Percentiles rank a stretch among this genome's conserved stretches.
phyloP scores from a whole-genome alignment of 2,329 filamentous ascomycete species.

The Fusarium concolor region DNA sequence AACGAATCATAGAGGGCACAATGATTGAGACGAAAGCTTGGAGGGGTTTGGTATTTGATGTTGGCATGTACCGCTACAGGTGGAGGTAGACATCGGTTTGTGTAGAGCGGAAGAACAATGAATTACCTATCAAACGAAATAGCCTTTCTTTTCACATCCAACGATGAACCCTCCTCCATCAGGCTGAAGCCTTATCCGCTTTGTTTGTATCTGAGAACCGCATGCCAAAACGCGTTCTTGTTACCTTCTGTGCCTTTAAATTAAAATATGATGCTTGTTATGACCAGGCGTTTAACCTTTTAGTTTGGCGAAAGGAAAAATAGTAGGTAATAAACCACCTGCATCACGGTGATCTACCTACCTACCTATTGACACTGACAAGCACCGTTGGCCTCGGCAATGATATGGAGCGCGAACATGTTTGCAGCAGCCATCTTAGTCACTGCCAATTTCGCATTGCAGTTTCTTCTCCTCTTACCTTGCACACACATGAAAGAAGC shows the following conservation, averaged over 20 bases:
- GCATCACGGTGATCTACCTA: neutral
- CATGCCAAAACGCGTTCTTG: neutral
- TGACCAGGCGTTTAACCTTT: too few relatives aligned
- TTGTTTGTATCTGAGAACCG: neutral
- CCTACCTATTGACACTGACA: neutral
- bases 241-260: neutral
- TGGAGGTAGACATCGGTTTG: constrained; percentile 6
- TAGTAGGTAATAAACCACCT: neutral
- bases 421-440: constrained; percentile 7
- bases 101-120: constrained; percentile 19
- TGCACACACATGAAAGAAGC: neutral
- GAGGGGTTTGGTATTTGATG: neutral
- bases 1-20: neutral
- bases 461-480: neutral
- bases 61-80: constrained; percentile 3
- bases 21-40: constrained; percentile 10
- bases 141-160: neutral
- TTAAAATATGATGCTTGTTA: neutral
- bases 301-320: neutral
- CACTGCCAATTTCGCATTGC: neutral
- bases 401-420: neutral
- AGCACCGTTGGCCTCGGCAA: neutral
- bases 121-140: constrained; percentile 2
- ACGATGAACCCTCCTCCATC: neutral
- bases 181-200: neutral